Conservation (phyloP, 768 basidiomycete species). For the Tulasnella sp. region DNA sequence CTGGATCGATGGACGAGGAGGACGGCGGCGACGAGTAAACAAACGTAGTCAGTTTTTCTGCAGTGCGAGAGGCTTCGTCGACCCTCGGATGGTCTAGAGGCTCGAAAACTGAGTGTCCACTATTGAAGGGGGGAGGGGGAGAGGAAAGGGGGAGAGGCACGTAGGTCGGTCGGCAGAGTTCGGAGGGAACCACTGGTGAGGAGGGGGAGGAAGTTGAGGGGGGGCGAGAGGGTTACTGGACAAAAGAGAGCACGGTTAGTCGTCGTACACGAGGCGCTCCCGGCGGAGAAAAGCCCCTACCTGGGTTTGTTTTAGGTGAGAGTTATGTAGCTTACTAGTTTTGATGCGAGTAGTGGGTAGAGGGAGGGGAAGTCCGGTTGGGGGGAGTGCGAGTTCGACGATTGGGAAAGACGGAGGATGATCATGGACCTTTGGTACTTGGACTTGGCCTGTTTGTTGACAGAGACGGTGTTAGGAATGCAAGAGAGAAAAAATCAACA, state of each 20-base stretch:
- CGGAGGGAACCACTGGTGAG: constrained; percentile 17
- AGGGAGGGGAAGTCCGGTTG: not conserved
- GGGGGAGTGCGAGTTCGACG: not conserved
- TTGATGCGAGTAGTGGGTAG: not conserved
- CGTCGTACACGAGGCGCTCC: not conserved
- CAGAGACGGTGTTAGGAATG: not conserved
- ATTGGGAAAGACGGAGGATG: not conserved
- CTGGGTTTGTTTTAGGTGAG: not conserved
- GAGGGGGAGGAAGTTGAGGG: not conserved
- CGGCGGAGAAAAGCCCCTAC: not conserved
- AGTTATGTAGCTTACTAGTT: not conserved
- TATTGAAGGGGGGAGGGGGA: too few relatives aligned
- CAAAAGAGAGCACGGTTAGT: constrained; percentile 11
- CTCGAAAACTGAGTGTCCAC: too few relatives aligned
- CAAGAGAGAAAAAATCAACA: not conserved
- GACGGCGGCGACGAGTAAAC: not conserved
- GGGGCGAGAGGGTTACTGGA: not conserved
- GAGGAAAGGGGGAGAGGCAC: not conserved
- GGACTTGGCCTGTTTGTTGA: not conserved
- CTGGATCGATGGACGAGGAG: not conserved
- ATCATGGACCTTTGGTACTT: not conserved
- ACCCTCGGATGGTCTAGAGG: not conserved
- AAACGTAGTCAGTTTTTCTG: constrained; percentile 9
- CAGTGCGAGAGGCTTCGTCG: not conserved
- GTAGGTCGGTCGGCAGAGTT: constrained; percentile 13